Base-by-base conservation (phyloP, 2,329 filamentous ascomycete genomes). In the Plectosphaerella sp. region DNA sequence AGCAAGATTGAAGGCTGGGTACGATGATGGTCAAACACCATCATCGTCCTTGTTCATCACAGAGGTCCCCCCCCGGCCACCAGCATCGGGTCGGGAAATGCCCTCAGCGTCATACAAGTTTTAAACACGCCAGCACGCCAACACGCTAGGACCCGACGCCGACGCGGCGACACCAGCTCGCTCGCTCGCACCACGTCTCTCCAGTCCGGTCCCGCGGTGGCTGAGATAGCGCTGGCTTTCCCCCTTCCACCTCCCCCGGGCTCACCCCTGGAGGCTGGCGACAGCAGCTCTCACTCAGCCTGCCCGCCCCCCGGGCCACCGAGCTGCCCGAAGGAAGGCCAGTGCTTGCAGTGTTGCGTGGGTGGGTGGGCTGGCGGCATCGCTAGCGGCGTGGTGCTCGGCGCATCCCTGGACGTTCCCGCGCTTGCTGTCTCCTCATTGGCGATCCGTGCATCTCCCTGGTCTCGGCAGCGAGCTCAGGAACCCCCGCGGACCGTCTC, bases 391-490 rank as follows among this genome's bases (percentile, higher is more conserved):
- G n/a, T 43, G 41, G 41, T 18, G 41, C 41, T 43, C 41, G 41
- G 41, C 16, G 41, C 16, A 18, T 43, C 41, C 41, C 22, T 5
- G 18, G 41, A 43, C 41, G n/a, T 20, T 43, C n/a, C 41, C 41
- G 41, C 18, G n/a, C n/a, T 43, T 18, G 18, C 41, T 20, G n/a
- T 12, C 41, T 20, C n/a, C 47, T 41, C 47, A 48, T 48, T 48
- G 47, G 47, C 47, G 18, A 48, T 41, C 36, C 35, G 18, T 41
- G 20, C 22, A 48, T 39, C 35, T 35, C 35, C 18, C 47, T 48
- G 47, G 47, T 42, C 47, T 48, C 47, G 36, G 47, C 36, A 43
- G 16, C 41, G 41, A 43, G 41, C 41, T 43, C 47, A 48, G 47
- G 47, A 22, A 41, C 36, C 35, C 47, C 47, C 47, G 28, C 45